phyloP scores from a whole-genome alignment of 2,329 filamentous ascomycete genomes.

The Ophiocordyceps australis region DNA sequence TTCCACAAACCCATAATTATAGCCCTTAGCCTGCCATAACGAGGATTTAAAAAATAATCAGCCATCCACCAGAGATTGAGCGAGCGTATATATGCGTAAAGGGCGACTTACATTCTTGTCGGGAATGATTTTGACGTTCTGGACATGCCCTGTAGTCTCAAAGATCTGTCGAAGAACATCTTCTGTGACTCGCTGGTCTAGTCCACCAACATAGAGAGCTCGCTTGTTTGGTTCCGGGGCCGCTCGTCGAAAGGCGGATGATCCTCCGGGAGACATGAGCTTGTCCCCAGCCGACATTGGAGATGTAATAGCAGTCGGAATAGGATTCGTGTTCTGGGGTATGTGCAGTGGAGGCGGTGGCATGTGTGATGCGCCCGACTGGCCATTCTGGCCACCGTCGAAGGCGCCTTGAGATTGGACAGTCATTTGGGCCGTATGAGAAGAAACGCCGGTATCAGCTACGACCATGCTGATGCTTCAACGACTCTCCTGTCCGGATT shows the following conservation, averaged over 20 bases:
- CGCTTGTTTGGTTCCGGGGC: constrained; percentile 98
- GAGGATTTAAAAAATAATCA: no score
- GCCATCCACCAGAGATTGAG: no score
- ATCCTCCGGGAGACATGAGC: constrained; percentile 73
- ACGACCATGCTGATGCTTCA: constrained; percentile 36
- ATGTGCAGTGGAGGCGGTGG: constrained; percentile 84
- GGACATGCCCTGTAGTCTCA: constrained; percentile 93
- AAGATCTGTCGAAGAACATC: constrained; percentile 96
- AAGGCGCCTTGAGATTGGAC: constrained; percentile 55
- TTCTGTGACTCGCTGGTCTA: constrained; percentile 90
- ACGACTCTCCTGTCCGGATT: no score
- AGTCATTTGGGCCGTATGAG: constrained; percentile 47
- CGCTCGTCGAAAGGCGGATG: constrained; percentile 69
- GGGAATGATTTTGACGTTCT: constrained; percentile 98
- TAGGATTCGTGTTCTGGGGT: constrained; percentile 89
- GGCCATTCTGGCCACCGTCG: constrained; percentile 53
- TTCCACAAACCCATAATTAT: constrained; percentile 98
- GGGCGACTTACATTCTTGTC: constrained; percentile 81
- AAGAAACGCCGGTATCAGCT: constrained; percentile 56
- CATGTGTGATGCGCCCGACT: constrained; percentile 59
- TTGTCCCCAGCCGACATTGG: constrained; percentile 54
- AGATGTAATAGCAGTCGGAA: constrained; percentile 81
- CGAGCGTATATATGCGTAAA: no score
- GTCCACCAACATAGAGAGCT: constrained; percentile 84
- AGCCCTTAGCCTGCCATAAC: constrained; percentile 66